A percentile compares a stretch with the other conserved stretches of the same genome.
Conservation (phyloP, 495 filamentous ascomycete genomes). For the Penicillium parvum region DNA sequence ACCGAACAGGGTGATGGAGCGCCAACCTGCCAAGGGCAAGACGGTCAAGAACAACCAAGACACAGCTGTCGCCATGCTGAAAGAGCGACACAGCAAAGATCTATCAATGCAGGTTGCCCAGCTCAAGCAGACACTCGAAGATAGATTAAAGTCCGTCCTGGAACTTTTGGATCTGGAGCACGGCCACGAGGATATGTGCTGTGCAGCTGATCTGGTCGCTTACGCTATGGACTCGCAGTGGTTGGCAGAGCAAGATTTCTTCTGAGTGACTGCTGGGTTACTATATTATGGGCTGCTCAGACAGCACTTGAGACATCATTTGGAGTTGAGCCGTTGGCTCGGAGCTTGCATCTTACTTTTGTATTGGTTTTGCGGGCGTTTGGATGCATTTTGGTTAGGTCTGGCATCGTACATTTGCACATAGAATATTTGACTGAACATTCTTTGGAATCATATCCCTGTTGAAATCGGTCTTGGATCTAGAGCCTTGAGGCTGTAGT, state of each 20-base stretch:
- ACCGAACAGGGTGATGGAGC: slow-evolving; percentile 26
- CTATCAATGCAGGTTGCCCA: slow-evolving; percentile 13
- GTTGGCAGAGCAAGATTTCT: slow-evolving; percentile 41
- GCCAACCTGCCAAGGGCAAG: slow-evolving; percentile 12
- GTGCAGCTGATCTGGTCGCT: slow-evolving; percentile 44
- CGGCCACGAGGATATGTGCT: slow-evolving; percentile 45
- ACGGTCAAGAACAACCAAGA: slow-evolving; percentile 3
- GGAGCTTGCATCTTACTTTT: too few relatives aligned
- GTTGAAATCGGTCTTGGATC: too few relatives aligned
- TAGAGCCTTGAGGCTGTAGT: too few relatives aligned
- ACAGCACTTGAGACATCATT: too few relatives aligned
- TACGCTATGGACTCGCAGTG: slow-evolving; percentile 46
- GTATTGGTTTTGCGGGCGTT: too few relatives aligned
- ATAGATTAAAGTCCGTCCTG: slow-evolving; percentile 30
- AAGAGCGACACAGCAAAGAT: slow-evolving; percentile 11
- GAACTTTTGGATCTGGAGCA: slow-evolving; percentile 38
- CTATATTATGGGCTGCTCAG: too few relatives aligned
- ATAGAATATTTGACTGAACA: too few relatives aligned
- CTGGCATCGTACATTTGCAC: too few relatives aligned
- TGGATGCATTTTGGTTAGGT: too few relatives aligned
- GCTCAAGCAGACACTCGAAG: slow-evolving; percentile 31
- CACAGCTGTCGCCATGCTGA: background rate
- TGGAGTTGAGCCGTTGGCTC: too few relatives aligned
- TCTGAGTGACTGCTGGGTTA: too few relatives aligned
- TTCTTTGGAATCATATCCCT: too few relatives aligned